A percentile compares a stretch with the other conserved stretches of the same genome.
Conservation (phyloP, 2,329 filamentous ascomycete genomes). For the Parasarocladium wereldwijsianum region DNA sequence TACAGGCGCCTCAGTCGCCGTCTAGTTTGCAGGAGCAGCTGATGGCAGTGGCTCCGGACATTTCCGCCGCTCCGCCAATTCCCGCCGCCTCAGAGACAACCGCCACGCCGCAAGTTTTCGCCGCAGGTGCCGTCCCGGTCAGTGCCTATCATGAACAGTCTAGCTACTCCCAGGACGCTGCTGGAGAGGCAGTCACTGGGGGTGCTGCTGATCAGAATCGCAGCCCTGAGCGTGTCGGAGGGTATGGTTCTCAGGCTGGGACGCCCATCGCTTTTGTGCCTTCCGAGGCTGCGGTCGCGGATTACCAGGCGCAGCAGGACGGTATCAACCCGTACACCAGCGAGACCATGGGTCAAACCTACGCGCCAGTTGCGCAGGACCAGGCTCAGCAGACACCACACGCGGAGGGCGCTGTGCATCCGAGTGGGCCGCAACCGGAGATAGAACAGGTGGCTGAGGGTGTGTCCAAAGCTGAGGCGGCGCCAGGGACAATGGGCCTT, state of each 20-base stretch:
- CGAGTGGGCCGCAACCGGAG: too few relatives aligned
- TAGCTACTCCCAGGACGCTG: conserved; percentile 19
- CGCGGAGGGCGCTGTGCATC: too few relatives aligned
- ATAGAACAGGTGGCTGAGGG: too few relatives aligned
- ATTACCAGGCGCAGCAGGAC: conserved; percentile 35
- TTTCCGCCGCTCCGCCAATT: too few relatives aligned
- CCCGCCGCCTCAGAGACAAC: too few relatives aligned
- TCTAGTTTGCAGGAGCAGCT: conserved; percentile 43
- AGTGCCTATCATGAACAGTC: conserved; percentile 3
- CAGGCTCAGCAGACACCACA: too few relatives aligned
- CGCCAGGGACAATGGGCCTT: too few relatives aligned
- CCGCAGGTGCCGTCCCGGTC: conserved; percentile 36
- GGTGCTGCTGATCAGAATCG: neutral
- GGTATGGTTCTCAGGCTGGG: conserved; percentile 31
- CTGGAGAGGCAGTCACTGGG: conserved; percentile 12
- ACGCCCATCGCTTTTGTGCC: conserved; percentile 32
- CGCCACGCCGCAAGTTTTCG: too few relatives aligned
- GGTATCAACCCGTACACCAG: conserved; percentile 43
- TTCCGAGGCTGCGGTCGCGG: conserved; percentile 34
- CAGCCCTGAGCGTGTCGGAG: conserved; percentile 10
- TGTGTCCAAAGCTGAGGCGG: too few relatives aligned
- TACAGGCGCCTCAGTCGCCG: conserved; percentile 65
- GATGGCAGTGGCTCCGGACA: too few relatives aligned
- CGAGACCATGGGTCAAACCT: conserved; percentile 20
- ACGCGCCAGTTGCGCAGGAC: too few relatives aligned